These are phyloP conservation scores for Coelastrella sp. DNA, from an alignment of 139 green algal species.

Conservation along the genomic window DNA sequence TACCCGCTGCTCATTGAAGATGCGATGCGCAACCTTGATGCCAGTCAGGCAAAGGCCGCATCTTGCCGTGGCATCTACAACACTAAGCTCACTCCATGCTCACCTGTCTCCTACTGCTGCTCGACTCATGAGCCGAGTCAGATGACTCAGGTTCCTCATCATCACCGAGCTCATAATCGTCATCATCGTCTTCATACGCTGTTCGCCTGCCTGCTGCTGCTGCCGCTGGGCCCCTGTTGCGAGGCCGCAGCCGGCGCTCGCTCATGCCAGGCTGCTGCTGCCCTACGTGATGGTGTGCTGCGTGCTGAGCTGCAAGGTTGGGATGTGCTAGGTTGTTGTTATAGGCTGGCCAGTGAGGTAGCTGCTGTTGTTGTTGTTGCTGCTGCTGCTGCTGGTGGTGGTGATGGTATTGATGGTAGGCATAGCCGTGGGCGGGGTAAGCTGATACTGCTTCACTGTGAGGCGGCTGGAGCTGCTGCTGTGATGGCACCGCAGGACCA, in stretches of 20 bases:
- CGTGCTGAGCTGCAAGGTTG: neutral
- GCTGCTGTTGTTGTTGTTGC: too few relatives aligned
- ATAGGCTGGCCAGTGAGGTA: too few relatives aligned
- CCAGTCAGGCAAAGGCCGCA: neutral
- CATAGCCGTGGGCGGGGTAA: too few relatives aligned
- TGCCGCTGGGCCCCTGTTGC: neutral
- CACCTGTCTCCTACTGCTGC: slow-evolving; percentile 32
- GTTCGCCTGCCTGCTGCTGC: neutral
- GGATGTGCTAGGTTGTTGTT: neutral
- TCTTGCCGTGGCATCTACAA: neutral
- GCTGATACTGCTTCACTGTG: too few relatives aligned
- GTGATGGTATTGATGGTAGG: too few relatives aligned
- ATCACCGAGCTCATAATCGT: neutral
- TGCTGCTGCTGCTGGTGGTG: too few relatives aligned
- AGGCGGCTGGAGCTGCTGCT: too few relatives aligned
- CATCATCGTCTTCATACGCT: neutral
- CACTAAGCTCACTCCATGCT: neutral
- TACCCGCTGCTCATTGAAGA: too few relatives aligned
- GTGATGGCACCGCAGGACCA: too few relatives aligned
- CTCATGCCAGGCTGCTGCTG: slow-evolving; percentile 16
- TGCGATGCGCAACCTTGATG: too few relatives aligned
- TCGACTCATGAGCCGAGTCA: neutral
- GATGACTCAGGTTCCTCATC: slow-evolving; percentile 11
- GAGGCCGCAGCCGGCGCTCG: neutral
- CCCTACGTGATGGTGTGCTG: neutral